phyloP scores from a whole-genome alignment of 1,139 yeast species.

The Suhomyces taliae region DNA sequence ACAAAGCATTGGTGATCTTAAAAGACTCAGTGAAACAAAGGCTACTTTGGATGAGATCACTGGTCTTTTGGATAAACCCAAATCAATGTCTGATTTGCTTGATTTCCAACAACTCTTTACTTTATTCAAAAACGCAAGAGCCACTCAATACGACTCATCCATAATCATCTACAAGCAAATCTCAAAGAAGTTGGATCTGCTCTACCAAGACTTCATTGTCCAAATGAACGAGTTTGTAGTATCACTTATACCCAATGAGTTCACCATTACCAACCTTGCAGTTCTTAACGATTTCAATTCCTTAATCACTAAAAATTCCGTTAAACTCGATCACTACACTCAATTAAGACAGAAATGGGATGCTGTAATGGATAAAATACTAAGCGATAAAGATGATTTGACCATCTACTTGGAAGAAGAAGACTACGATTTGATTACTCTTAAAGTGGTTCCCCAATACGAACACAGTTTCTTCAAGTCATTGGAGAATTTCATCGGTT shows the following conservation, averaged over 20 bases:
- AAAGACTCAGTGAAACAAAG: slow-evolving; percentile 2
- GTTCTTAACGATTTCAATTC: slow-evolving; percentile 17
- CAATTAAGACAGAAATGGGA: slow-evolving; percentile 12
- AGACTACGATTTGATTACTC: slow-evolving; percentile 9
- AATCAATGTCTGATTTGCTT: slow-evolving; percentile 14
- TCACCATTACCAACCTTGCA: slow-evolving; percentile 20
- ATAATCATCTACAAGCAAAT: slow-evolving; percentile 10
- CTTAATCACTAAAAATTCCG: slow-evolving; percentile 14
- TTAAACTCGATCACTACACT: slow-evolving; percentile 15
- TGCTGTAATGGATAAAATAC: slow-evolving; percentile 8
- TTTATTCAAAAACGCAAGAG: slow-evolving; percentile 7
- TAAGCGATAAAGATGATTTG: slow-evolving; percentile 4
- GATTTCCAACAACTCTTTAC: slow-evolving; percentile 17
- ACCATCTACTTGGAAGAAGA: slow-evolving; percentile 4
- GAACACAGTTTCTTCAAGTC: slow-evolving; percentile 21
- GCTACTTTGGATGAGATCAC: slow-evolving; percentile 10
- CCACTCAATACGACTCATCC: slow-evolving; percentile 3
- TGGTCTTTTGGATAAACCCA: slow-evolving; percentile 11
- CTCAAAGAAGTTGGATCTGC: slow-evolving; percentile 4
- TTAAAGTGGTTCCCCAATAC: neutral
- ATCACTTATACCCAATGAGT: slow-evolving; percentile 24
- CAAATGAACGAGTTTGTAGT: slow-evolving; percentile 23
- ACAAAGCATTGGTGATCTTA: slow-evolving; percentile 9
- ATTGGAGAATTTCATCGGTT: slow-evolving; percentile 27
- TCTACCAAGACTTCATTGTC: slow-evolving; percentile 12